A percentile compares a stretch with the other conserved stretches of the same genome.
Evolutionary conservation across 2,329 filamentous ascomycete genomes (phyloP).

Genomic region (Ophiocordyceps robertsii): DNA sequence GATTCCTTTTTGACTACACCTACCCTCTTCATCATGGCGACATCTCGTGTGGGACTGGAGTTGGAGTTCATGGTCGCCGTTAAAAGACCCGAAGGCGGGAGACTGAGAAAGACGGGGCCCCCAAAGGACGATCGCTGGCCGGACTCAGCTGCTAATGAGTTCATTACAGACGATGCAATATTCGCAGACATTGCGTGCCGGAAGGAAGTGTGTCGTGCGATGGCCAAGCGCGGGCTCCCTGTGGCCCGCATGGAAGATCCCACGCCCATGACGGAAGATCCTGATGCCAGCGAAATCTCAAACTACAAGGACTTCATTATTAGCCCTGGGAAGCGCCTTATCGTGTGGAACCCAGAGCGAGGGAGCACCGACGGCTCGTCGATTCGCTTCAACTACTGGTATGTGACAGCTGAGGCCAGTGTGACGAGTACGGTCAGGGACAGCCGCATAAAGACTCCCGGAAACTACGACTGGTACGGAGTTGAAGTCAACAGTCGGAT

Average conservation of each 20-base stretch:
- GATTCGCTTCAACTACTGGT: not conserved
- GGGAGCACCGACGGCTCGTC: not conserved
- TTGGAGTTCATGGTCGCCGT: constrained; percentile 12
- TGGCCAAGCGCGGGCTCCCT: constrained; percentile 8
- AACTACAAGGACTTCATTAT: not conserved
- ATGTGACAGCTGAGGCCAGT: not conserved
- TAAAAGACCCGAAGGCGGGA: not conserved
- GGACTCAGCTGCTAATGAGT: not conserved
- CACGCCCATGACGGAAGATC: not conserved
- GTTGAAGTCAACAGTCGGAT: constrained; percentile 14
- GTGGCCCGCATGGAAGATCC: constrained; percentile 1
- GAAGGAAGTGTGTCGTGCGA: constrained; percentile 7
- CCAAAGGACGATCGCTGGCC: constrained; percentile 1
- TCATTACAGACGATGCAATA: constrained; percentile 2
- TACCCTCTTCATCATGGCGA: not conserved
- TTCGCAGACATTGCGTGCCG: not conserved
- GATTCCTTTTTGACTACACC: not conserved
- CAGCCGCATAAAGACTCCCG: not conserved
- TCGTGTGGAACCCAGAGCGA: not conserved
- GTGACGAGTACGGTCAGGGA: not conserved
- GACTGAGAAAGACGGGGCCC: not conserved
- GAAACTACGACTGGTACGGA: constrained; percentile 10
- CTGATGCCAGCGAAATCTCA: not conserved
- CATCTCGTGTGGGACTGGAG: constrained; percentile 10
- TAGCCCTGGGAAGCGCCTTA: not conserved